Percentiles rank a stretch among this genome's conserved stretches.
These are phyloP conservation scores for Aspergillus sp. DNA, from an alignment of 2,329 filamentous ascomycete genomes.

Conservation along the genomic window DNA sequence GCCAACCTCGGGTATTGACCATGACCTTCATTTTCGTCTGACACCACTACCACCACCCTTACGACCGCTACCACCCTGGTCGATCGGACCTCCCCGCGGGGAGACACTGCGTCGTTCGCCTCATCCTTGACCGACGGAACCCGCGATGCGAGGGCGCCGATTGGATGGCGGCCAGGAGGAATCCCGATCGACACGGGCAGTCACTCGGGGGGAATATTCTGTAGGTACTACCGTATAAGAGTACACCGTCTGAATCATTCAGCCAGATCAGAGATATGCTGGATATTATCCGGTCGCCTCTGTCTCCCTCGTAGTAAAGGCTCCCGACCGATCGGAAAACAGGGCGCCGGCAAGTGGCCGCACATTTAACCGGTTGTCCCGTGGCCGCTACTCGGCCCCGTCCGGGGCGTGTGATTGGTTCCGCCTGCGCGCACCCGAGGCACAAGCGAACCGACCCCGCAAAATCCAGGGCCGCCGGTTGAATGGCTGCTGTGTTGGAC, in stretches of 20 bases:
- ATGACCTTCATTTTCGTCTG: slow-evolving; percentile 12
- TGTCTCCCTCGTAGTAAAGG: slow-evolving; percentile 1
- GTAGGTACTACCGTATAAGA: too few relatives aligned
- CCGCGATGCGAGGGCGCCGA: slow-evolving; percentile 1
- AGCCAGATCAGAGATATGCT: too few relatives aligned
- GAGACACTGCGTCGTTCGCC: slow-evolving; percentile 5
- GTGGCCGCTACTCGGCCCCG: slow-evolving; percentile 17
- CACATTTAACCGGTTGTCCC: slow-evolving; percentile 23
- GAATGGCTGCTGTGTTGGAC: not conserved
- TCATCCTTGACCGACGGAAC: slow-evolving; percentile 1
- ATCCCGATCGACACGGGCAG: slow-evolving; percentile 22
- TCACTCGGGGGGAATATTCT: too few relatives aligned
- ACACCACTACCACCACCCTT: not conserved
- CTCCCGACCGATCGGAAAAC: slow-evolving; percentile 15
- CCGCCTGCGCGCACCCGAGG: slow-evolving; percentile 11
- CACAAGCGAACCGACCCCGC: slow-evolving; percentile 21
- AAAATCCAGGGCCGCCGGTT: slow-evolving; percentile 1
- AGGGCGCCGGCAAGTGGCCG: slow-evolving; percentile 9
- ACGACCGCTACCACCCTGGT: not conserved
- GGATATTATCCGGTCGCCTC: not conserved
- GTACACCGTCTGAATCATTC: too few relatives aligned
- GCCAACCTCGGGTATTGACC: slow-evolving; percentile 19
- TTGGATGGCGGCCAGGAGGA: slow-evolving; percentile 12
- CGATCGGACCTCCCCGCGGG: slow-evolving; percentile 27
- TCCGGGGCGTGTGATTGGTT: slow-evolving; percentile 16